phyloP scores from a whole-genome alignment of 2,329 filamentous ascomycete species.

The Fusarium armeniacum region DNA sequence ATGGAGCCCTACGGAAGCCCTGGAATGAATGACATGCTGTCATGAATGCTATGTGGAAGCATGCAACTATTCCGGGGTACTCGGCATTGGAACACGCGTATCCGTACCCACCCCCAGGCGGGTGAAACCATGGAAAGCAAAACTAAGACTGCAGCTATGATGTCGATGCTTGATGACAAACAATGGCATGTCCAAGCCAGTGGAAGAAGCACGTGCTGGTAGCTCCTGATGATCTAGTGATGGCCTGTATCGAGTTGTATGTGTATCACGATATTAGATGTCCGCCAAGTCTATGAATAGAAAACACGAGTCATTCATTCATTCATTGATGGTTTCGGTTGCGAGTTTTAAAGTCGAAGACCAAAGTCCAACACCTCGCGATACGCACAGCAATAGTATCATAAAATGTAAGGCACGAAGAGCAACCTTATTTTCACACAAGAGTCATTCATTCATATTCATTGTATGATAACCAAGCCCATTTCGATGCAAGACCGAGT shows the following conservation, averaged over 20 bases:
- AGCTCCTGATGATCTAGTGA: slow-evolving; percentile 15
- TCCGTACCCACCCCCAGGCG: slow-evolving; percentile 11
- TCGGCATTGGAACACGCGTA: slow-evolving; percentile 16
- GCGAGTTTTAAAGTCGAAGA: too few species aligned
- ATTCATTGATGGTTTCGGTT: too few species aligned
- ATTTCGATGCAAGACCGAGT: slow-evolving; percentile 8
- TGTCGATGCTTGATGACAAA: slow-evolving; percentile 18
- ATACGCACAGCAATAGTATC: too few species aligned
- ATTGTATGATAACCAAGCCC: slow-evolving; percentile 14
- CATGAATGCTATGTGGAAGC: slow-evolving; percentile 5
- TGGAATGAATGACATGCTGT: slow-evolving; percentile 26
- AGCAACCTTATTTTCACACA: neutral
- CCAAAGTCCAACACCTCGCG: too few species aligned
- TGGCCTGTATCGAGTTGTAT: neutral
- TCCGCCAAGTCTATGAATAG: neutral
- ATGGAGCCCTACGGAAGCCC: slow-evolving; percentile 17
- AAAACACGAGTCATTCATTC: slow-evolving; percentile 6
- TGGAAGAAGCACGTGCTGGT: slow-evolving; percentile 16
- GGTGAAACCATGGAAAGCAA: slow-evolving; percentile 9
- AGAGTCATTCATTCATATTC: slow-evolving; percentile 18
- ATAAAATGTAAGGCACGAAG: too few species aligned
- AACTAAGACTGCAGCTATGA: slow-evolving; percentile 21
- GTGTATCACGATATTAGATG: neutral
- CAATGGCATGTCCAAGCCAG: slow-evolving; percentile 21
- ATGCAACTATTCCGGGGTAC: slow-evolving; percentile 25